Percentiles rank a stretch among this genome's conserved stretches.
Conservation (phyloP, 2,329 filamentous ascomycete genomes). For the Trichoderma koningii region DNA sequence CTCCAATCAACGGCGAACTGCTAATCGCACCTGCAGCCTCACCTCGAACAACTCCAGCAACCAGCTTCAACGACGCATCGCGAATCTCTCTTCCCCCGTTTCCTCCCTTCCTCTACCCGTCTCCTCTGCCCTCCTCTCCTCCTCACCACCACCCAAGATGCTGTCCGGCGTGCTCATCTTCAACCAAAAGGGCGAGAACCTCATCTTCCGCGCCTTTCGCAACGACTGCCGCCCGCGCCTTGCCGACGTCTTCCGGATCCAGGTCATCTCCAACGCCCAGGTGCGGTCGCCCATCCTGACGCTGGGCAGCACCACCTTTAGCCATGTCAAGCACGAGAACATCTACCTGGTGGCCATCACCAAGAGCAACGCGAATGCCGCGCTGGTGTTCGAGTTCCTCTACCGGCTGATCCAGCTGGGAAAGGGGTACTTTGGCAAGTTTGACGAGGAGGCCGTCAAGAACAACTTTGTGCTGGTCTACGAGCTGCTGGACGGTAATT, state of each 20-base stretch:
- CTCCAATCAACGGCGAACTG: not conserved
- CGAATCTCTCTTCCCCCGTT: not conserved
- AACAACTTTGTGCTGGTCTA: conserved; percentile 99
- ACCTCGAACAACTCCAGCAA: conserved; percentile 11
- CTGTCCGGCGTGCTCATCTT: conserved; percentile 96
- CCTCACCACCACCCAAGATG: conserved; percentile 61
- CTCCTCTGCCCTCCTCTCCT: not conserved
- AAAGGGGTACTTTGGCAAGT: conserved; percentile 96
- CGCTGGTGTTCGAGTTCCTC: conserved; percentile 95
- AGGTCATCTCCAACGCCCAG: conserved; percentile 97
- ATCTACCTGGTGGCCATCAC: conserved; percentile 97
- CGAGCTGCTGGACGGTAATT: conserved; percentile 85
- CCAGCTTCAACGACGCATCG: not conserved
- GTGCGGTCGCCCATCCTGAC: conserved; percentile 97
- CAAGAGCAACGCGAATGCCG: conserved; percentile 98
- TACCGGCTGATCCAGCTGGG: conserved; percentile 89
- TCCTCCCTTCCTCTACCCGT: not conserved
- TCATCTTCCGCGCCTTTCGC: conserved; percentile 98
- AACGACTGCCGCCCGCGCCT: conserved; percentile 97
- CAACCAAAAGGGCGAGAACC: conserved; percentile 99
- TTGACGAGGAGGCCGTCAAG: conserved; percentile 99
- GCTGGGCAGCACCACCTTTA: conserved; percentile 96
- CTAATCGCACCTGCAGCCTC: conserved; percentile 7
- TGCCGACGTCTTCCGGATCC: conserved; percentile 98
- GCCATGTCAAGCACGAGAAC: conserved; percentile 99